Evolutionary conservation across 306 rosid genomes (phyloP).

Genomic region (Amphicarpaea edgeworthii): DNA sequence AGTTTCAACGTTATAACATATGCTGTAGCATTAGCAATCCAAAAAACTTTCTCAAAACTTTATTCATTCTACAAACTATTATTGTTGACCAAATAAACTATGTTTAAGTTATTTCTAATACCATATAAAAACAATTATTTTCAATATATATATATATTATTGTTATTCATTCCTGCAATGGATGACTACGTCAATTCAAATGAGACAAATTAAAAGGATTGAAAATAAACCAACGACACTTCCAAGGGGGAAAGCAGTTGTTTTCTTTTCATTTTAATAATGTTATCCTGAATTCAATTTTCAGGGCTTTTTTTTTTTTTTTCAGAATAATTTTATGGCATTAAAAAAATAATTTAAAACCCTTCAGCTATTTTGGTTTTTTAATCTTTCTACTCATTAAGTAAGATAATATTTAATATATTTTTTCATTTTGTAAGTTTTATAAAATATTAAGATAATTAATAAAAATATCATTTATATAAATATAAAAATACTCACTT

Average conservation of each 20-base stretch:
- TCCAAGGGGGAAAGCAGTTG: neutral
- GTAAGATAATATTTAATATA: neutral
- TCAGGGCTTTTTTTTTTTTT: neutral
- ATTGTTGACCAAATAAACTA: slow-evolving; percentile 1
- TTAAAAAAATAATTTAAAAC: neutral
- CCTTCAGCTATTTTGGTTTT: neutral
- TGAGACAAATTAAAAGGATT: slow-evolving; percentile 1
- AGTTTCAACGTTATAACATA: neutral
- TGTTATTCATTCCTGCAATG: neutral
- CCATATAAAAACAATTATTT: no score
- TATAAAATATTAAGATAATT: neutral
- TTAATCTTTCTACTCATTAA: neutral
- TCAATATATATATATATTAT: neutral
- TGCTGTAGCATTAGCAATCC: neutral
- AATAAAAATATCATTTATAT: no score
- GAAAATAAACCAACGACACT: slow-evolving; percentile 4
- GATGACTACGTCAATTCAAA: slow-evolving; percentile 28
- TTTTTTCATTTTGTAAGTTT: neutral
- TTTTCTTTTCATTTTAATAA: neutral
- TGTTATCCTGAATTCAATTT: neutral
- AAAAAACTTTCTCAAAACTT: neutral
- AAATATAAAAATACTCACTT: no score
- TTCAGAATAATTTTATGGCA: no score
- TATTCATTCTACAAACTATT: neutral
- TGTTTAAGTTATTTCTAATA: no score